Conservation (phyloP, 169 alveolate species). For the Babesia bigemina region DNA sequence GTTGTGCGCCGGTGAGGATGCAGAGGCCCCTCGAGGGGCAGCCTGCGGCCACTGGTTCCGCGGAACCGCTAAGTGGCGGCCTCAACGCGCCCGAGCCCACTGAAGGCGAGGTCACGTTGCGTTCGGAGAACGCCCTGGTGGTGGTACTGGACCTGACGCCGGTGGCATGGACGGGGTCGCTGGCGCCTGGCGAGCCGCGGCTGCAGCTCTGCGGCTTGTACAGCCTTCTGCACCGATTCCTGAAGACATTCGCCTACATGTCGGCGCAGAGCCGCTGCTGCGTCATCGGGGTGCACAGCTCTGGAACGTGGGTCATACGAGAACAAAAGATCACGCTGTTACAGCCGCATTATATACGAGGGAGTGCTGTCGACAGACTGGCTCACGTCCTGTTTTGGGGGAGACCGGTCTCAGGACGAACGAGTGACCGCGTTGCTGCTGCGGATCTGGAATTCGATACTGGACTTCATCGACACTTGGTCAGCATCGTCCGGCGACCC, state of each 20-base stretch:
- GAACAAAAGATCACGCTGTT: not conserved
- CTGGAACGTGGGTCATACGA: conserved; percentile 28
- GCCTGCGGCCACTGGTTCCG: not conserved
- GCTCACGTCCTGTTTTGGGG: conserved; percentile 49
- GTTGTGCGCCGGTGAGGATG: not conserved
- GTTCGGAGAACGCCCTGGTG: conserved; percentile 46
- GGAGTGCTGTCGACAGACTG: conserved; percentile 50
- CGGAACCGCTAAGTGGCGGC: not conserved
- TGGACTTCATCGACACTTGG: conserved; percentile 52
- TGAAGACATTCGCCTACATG: conserved; percentile 59
- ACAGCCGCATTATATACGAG: conserved; percentile 54
- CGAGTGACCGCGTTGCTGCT: conserved; percentile 14
- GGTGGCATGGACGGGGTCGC: conserved; percentile 31
- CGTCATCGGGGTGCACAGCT: conserved; percentile 50
- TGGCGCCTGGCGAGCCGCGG: conserved; percentile 2
- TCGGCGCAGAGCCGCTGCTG: conserved; percentile 45
- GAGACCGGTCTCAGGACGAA: not conserved
- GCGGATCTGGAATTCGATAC: conserved; percentile 42
- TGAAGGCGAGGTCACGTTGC: not conserved
- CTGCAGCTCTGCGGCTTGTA: conserved; percentile 27
- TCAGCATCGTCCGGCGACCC: conserved; percentile 43
- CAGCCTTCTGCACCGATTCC: conserved; percentile 22
- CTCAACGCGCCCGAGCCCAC: not conserved
- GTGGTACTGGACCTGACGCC: conserved; percentile 65
- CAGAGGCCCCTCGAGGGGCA: conserved; percentile 20